Evolutionary conservation across 2,329 filamentous ascomycete genomes (phyloP).

Genomic region (Ilyonectria robusta): DNA sequence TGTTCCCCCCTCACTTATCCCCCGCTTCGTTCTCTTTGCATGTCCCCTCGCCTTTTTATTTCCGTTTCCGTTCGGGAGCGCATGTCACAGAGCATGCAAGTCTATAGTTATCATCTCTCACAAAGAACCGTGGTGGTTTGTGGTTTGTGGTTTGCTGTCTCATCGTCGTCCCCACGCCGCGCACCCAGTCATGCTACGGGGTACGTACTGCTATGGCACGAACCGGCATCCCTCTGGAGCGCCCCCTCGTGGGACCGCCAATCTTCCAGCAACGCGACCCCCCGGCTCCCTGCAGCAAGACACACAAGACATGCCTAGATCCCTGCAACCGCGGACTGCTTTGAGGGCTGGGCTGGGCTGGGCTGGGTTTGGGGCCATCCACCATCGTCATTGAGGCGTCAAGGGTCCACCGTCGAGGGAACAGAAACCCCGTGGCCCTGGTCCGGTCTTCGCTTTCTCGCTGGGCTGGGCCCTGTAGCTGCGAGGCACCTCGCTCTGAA

Average conservation of each 20-base stretch:
- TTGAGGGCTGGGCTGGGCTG: neutral
- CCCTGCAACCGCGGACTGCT: conserved; percentile 5
- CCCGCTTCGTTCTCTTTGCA: neutral
- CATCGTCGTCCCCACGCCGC: no score
- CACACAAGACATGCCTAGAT: neutral
- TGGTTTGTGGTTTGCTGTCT: no score
- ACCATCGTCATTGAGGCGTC: conserved; percentile 45
- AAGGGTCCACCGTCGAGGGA: conserved; percentile 48
- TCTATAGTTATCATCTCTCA: no score
- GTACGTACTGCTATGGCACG: no score
- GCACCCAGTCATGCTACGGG: no score
- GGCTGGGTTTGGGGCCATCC: conserved; percentile 7
- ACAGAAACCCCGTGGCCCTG: conserved; percentile 4
- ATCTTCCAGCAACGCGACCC: neutral
- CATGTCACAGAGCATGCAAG: no score
- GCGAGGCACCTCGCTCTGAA: conserved; percentile 5
- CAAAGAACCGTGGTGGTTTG: no score
- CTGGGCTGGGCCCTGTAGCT: conserved; percentile 2
- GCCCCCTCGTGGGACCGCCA: neutral
- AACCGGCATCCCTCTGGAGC: neutral
- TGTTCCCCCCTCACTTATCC: neutral
- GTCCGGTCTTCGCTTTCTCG: conserved; percentile 5
- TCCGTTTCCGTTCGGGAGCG: no score
- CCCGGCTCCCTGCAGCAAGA: conserved; percentile 14
- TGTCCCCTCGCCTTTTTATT: no score